Percentiles rank a stretch among this genome's conserved stretches.
These are phyloP conservation scores for Sclerotinia borealis DNA, from an alignment of 2,329 filamentous ascomycete species.

Conservation along the genomic window DNA sequence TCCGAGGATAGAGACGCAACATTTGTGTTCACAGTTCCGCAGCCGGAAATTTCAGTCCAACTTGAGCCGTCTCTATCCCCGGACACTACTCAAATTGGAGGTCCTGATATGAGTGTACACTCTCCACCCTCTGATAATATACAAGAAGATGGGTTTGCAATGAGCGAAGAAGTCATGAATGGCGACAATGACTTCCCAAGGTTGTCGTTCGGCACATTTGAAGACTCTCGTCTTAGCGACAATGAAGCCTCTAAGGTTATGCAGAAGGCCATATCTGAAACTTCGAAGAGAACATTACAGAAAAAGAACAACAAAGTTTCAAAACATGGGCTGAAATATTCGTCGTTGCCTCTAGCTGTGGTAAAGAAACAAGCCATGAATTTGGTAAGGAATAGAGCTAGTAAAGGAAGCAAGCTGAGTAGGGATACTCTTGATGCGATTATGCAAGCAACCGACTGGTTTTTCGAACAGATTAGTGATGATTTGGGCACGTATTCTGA, in stretches of 20 bases:
- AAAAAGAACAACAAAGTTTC: constrained; percentile 53
- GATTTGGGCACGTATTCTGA: constrained; percentile 74
- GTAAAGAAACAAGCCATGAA: constrained; percentile 69
- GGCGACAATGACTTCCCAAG: not conserved
- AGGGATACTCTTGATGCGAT: constrained; percentile 70
- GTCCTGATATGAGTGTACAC: not conserved
- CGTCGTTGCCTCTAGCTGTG: constrained; percentile 64
- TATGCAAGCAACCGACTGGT: constrained; percentile 80
- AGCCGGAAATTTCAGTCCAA: constrained; percentile 17
- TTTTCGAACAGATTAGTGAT: constrained; percentile 80
- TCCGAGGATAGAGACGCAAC: constrained; percentile 31
- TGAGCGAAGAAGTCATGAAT: not conserved
- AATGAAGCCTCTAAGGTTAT: not conserved
- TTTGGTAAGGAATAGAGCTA: constrained; percentile 61
- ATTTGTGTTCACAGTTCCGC: constrained; percentile 32
- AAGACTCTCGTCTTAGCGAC: not conserved
- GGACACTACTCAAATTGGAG: not conserved
- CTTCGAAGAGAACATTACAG: not conserved
- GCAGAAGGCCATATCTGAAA: not conserved
- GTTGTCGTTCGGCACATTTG: not conserved
- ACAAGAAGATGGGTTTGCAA: not conserved
- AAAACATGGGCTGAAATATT: constrained; percentile 67
- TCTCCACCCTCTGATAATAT: not conserved
- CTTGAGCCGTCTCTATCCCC: not conserved
- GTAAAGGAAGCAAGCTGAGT: constrained; percentile 61